A percentile compares a stretch with the other conserved stretches of the same genome.
Conservation (phyloP, 495 filamentous ascomycete genomes). For the Hamigera avellanea region DNA sequence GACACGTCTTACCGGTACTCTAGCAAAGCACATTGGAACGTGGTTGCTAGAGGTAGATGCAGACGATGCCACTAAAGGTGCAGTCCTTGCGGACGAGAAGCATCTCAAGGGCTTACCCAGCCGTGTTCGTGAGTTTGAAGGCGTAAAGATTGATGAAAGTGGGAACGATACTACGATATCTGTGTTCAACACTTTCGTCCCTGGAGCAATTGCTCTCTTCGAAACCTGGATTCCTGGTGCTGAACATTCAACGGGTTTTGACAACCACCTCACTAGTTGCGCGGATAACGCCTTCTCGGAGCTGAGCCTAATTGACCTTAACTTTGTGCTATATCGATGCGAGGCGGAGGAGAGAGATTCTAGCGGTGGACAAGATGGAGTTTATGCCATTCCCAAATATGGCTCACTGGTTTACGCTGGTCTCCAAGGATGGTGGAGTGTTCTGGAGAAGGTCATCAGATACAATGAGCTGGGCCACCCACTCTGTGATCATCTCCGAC, state of each 20-base stretch:
- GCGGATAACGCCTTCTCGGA: slow-evolving; percentile 69
- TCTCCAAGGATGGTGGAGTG: slow-evolving; percentile 96
- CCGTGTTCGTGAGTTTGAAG: slow-evolving; percentile 59
- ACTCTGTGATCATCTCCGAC: slow-evolving; percentile 79
- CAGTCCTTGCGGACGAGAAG: slow-evolving; percentile 54
- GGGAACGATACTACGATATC: slow-evolving; percentile 65
- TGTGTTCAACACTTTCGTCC: slow-evolving; percentile 71
- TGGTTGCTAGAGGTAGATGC: slow-evolving; percentile 82
- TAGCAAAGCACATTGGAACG: slow-evolving; percentile 68
- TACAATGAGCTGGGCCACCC: slow-evolving; percentile 91
- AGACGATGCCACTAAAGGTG: slow-evolving; percentile 48
- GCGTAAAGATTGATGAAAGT: slow-evolving; percentile 52
- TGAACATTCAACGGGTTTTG: slow-evolving; percentile 68
- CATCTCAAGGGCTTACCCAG: slow-evolving; percentile 72
- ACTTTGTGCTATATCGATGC: slow-evolving; percentile 83
- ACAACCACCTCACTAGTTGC: slow-evolving; percentile 71
- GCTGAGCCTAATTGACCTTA: slow-evolving; percentile 68
- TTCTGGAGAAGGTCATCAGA: slow-evolving; percentile 70
- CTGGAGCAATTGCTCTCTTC: slow-evolving; percentile 88
- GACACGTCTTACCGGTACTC: slow-evolving; percentile 61
- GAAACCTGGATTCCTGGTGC: slow-evolving; percentile 87
- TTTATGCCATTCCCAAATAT: slow-evolving; percentile 72
- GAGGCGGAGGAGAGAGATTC: slow-evolving; percentile 84
- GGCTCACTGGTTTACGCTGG: slow-evolving; percentile 89
- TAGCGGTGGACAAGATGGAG: slow-evolving; percentile 69